Percentiles rank a stretch among this genome's conserved stretches.
Conservation (phyloP, 192 early-diverging fungal genomes). For the Backusella tuberculispora region DNA sequence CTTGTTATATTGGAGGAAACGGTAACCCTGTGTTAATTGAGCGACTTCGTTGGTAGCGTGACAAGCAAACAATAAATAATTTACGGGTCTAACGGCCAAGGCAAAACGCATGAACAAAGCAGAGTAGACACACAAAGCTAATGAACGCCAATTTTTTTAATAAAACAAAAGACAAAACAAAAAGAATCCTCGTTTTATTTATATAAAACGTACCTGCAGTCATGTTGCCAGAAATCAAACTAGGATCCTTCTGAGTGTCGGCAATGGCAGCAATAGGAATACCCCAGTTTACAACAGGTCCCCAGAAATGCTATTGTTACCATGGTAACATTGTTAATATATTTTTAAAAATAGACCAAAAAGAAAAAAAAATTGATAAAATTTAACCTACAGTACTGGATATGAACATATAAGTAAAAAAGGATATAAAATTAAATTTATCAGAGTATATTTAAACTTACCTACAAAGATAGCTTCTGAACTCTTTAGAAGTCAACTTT, state of each 20-base stretch:
- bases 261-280: conserved; percentile 94
- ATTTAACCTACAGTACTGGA: conserved; percentile 54
- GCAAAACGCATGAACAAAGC: conserved; percentile 95
- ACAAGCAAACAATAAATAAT: conserved; percentile 92
- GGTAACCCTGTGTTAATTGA: conserved; percentile 87
- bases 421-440: neutral
- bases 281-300: conserved; percentile 87
- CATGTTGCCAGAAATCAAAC: conserved; percentile 94
- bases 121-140: conserved; percentile 87
- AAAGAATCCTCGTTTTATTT: neutral
- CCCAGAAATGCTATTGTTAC: conserved; percentile 56
- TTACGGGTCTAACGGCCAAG: conserved; percentile 87
- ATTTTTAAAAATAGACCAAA: neutral
- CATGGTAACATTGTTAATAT: neutral
- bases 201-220: conserved; percentile 61
- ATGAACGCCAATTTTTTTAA: neutral
- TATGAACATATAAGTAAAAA: conserved; percentile 37
- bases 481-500: conserved; percentile 63
- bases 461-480: conserved; percentile 74
- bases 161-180: neutral
- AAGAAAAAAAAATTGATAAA: conserved; percentile 3
- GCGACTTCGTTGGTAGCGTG: conserved; percentile 89
- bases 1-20: conserved; percentile 81
- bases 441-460: conserved; percentile 14
- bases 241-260: conserved; percentile 88